These are phyloP conservation scores for Syncephalastrum racemosum DNA, from an alignment of 371 early-diverging fungal genomes.

Conservation along the genomic window DNA sequence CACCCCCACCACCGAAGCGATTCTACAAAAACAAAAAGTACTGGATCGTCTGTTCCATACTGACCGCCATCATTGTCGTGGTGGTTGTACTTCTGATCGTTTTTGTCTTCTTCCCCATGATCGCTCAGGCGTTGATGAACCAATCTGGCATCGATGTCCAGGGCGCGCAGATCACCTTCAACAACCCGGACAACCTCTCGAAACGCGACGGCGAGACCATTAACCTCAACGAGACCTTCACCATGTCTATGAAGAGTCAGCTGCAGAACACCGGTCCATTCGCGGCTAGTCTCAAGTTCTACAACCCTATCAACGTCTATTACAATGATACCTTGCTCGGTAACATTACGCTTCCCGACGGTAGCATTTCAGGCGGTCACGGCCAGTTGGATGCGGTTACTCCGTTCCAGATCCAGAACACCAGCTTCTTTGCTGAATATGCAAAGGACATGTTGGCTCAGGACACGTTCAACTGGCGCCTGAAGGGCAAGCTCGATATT, in stretches of 20 bases:
- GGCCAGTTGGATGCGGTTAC: conserved; percentile 45
- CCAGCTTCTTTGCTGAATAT: conserved; percentile 49
- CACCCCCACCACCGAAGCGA: conserved; percentile 33
- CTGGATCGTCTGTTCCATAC: conserved; percentile 56
- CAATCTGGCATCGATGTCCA: conserved; percentile 47
- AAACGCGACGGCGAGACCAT: conserved; percentile 27
- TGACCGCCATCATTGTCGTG: conserved; percentile 46
- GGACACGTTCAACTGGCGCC: conserved; percentile 53
- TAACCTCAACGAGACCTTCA: conserved; percentile 22
- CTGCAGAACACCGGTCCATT: conserved; percentile 63
- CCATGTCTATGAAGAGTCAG: conserved; percentile 50
- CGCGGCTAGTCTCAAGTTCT: conserved; percentile 47
- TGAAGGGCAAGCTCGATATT: conserved; percentile 58
- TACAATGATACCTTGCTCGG: conserved; percentile 52
- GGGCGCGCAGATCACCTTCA: conserved; percentile 52
- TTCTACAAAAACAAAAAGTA: conserved; percentile 60
- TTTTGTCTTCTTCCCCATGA: conserved; percentile 61
- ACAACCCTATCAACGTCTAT: conserved; percentile 40
- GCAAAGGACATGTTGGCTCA: conserved; percentile 54
- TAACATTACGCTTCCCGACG: conserved; percentile 49
- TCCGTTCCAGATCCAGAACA: conserved; percentile 47
- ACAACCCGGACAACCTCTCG: conserved; percentile 18
- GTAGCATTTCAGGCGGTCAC: conserved; percentile 46
- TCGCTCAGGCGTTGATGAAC: conserved; percentile 61
- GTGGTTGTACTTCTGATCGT: conserved; percentile 50